Evolutionary conservation across 129 eudicot species (phyloP).

Genomic region (Ambrosia artemisiifolia): DNA sequence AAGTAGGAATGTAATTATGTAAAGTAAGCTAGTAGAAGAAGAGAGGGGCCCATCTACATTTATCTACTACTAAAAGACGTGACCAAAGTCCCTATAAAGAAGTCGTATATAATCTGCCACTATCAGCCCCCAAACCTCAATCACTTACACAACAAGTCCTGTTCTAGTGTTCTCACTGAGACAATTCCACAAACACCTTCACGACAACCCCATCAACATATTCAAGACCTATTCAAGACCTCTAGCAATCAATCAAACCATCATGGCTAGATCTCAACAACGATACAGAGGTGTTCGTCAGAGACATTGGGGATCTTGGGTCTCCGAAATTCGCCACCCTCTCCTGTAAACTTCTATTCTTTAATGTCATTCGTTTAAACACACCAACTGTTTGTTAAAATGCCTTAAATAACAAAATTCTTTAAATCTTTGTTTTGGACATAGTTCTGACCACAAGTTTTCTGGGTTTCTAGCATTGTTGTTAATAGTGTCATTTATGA

Average conservation of each 20-base stretch:
- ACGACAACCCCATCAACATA: slow-evolving; percentile 1
- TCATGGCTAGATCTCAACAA: slow-evolving; percentile 82
- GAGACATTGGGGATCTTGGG: slow-evolving; percentile 99
- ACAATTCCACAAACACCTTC: slow-evolving; percentile 38
- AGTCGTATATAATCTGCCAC: slow-evolving; percentile 19
- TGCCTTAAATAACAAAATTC: slow-evolving; percentile 2
- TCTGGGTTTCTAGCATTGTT: not conserved
- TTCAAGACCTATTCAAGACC: not conserved
- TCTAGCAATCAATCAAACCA: slow-evolving; percentile 18
- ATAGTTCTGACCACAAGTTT: not conserved
- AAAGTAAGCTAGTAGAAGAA: slow-evolving; percentile 1
- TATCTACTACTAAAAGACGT: slow-evolving; percentile 53
- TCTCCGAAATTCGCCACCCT: slow-evolving; percentile 98
- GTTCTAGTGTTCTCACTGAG: slow-evolving; percentile 21
- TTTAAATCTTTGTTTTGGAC: no score
- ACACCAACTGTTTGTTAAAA: slow-evolving; percentile 12
- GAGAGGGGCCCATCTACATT: slow-evolving; percentile 35
- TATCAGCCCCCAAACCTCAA: slow-evolving; percentile 12
- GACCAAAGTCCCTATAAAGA: slow-evolving; percentile 40
- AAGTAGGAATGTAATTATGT: no score
- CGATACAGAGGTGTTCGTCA: slow-evolving; percentile 94
- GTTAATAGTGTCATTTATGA: not conserved
- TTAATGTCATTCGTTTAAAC: not conserved
- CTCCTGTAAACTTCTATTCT: slow-evolving; percentile 46
- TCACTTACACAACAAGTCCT: not conserved